These are phyloP conservation scores for Aspergillus sp. DNA, from an alignment of 2,329 filamentous ascomycete species.

Conservation along the genomic window DNA sequence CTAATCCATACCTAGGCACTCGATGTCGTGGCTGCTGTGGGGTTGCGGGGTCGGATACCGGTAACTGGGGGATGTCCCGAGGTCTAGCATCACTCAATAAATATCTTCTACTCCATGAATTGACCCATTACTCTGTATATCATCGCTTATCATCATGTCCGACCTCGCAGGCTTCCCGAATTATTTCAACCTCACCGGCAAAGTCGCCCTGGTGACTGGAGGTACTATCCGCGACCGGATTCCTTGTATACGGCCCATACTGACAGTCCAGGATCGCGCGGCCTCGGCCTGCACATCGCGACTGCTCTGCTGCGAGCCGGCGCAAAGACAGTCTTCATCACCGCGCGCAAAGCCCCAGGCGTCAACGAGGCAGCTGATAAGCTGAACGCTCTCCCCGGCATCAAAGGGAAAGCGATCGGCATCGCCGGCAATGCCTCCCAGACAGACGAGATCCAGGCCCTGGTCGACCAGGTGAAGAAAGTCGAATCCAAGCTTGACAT, in stretches of 20 bases:
- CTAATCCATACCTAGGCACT: too few species aligned
- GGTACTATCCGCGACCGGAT: not conserved
- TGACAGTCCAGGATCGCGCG: conserved; percentile 5
- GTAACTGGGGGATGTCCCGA: too few species aligned
- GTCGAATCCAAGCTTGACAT: conserved; percentile 9
- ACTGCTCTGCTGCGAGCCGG: conserved; percentile 7
- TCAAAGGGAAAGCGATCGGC: conserved; percentile 9
- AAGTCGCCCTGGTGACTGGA: conserved; percentile 14
- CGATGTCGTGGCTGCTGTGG: too few species aligned
- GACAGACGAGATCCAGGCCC: conserved; percentile 9
- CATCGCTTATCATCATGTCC: not conserved
- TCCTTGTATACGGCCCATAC: not conserved
- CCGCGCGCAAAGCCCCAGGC: conserved; percentile 8
- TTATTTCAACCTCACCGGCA: conserved; percentile 11
- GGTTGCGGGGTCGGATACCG: too few species aligned
- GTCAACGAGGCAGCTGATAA: conserved; percentile 8
- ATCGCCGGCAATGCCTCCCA: conserved; percentile 10
- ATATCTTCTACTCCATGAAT: too few species aligned
- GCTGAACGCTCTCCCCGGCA: conserved; percentile 11
- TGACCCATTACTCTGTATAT: not conserved
- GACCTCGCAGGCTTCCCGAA: conserved; percentile 5
- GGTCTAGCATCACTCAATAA: too few species aligned
- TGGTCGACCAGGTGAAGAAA: conserved; percentile 2
- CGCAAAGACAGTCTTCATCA: conserved; percentile 14
- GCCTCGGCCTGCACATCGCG: conserved; percentile 13